These are phyloP conservation scores for Cladosporium phlei DNA, from an alignment of 2,329 filamentous ascomycete species.

Conservation along the genomic window DNA sequence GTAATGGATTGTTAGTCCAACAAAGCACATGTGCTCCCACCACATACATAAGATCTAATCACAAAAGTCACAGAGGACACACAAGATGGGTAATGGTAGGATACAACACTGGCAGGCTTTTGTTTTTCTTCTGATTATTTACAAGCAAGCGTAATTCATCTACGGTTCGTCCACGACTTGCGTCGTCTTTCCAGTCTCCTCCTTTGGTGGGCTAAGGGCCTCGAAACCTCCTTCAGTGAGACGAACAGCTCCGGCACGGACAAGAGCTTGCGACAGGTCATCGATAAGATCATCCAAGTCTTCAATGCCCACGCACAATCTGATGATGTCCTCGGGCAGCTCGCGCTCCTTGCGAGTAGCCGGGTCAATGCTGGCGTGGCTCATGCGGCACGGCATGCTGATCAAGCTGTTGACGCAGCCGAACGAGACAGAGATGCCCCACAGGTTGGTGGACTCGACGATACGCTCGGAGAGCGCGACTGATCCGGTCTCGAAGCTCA, in stretches of 20 bases:
- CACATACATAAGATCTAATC: too few relatives aligned
- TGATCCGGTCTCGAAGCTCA: constrained; percentile 94
- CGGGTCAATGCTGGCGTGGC: constrained; percentile 94
- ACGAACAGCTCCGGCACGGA: constrained; percentile 88
- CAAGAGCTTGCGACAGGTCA: constrained; percentile 82
- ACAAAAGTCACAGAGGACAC: too few relatives aligned
- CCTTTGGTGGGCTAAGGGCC: constrained; percentile 43
- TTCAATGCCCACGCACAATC: constrained; percentile 93
- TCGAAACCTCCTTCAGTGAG: constrained; percentile 79
- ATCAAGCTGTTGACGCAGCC: constrained; percentile 98
- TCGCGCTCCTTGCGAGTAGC: constrained; percentile 84
- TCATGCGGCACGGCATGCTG: constrained; percentile 99
- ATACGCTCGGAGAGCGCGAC: constrained; percentile 79
- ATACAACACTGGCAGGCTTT: background rate
- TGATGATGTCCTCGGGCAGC: constrained; percentile 94
- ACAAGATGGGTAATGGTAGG: too few relatives aligned
- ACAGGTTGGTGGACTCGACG: constrained; percentile 85
- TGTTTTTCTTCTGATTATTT: background rate
- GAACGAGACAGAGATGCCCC: constrained; percentile 95
- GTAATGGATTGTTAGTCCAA: too few relatives aligned
- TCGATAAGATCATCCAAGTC: constrained; percentile 88
- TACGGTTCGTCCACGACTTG: constrained; percentile 32
- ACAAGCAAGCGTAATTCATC: constrained; percentile 1
- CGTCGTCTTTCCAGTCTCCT: constrained; percentile 28
- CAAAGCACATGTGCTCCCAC: too few relatives aligned